Conservation (phyloP, 257 asterid genomes). For the Ilex asprella region DNA sequence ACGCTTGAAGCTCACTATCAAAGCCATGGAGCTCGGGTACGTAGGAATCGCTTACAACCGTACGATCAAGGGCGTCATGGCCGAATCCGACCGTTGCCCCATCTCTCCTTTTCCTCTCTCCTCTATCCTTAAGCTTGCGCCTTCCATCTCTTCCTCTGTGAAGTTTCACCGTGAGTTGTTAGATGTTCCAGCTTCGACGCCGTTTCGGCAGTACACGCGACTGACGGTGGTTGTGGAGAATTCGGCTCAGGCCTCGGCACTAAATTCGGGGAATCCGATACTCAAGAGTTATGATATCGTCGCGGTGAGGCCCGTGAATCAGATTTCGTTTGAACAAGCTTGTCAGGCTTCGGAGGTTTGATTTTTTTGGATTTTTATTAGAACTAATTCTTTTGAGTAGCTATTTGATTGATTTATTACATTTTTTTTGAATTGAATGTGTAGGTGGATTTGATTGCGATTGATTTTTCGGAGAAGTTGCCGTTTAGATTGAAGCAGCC, state of each 20-base stretch:
- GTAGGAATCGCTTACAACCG: constrained; percentile 82
- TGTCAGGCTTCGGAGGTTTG: constrained; percentile 75
- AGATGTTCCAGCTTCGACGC: constrained; percentile 47
- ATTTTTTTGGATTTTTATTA: not conserved
- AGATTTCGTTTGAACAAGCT: constrained; percentile 67
- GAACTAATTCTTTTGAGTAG: not conserved
- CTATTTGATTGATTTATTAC: not conserved
- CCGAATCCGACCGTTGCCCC: constrained; percentile 75
- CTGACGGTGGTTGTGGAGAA: constrained; percentile 61
- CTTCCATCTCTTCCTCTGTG: constrained; percentile 50
- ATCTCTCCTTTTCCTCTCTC: constrained; percentile 48
- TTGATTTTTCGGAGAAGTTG: constrained; percentile 75
- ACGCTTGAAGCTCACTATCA: constrained; percentile 62
- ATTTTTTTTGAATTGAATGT: constrained; percentile 5
- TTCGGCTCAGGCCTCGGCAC: constrained; percentile 53
- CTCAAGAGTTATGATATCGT: constrained; percentile 66
- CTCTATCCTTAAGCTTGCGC: constrained; percentile 41
- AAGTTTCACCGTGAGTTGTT: constrained; percentile 60
- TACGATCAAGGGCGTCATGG: constrained; percentile 72
- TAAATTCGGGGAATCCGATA: constrained; percentile 65
- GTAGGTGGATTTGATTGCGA: constrained; percentile 77
- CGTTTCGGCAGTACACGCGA: constrained; percentile 83
- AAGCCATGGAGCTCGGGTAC: constrained; percentile 82
- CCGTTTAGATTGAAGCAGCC: constrained; percentile 78
- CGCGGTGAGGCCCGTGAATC: constrained; percentile 70